A percentile compares a stretch with the other conserved stretches of the same genome.
phyloP scores from a whole-genome alignment of 495 filamentous ascomycete genomes.

The Penicillium subrubescens region DNA sequence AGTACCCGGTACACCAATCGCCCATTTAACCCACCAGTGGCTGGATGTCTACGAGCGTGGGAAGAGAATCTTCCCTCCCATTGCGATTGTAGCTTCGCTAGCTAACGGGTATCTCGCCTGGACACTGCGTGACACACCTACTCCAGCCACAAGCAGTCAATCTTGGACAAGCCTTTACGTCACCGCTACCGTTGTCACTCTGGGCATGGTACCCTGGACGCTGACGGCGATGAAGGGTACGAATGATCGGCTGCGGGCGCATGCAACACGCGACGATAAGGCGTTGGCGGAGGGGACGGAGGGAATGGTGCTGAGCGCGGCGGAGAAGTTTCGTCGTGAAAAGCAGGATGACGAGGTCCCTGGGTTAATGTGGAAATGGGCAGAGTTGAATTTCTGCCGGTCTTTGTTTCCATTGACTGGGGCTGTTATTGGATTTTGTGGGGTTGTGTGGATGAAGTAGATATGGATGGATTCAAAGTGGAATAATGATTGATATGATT shows the following conservation, averaged over 20 bases:
- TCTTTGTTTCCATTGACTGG: slow-evolving; percentile 25
- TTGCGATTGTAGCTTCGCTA: slow-evolving; percentile 23
- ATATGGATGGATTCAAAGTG: background rate
- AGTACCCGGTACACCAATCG: slow-evolving; percentile 20
- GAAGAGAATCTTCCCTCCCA: slow-evolving; percentile 24
- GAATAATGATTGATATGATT: background rate
- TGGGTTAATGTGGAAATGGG: slow-evolving; percentile 25
- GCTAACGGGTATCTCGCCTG: slow-evolving; percentile 37
- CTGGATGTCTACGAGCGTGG: slow-evolving; percentile 32
- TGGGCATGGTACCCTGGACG: slow-evolving; percentile 38
- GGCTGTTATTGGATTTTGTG: slow-evolving; percentile 25
- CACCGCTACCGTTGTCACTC: slow-evolving; percentile 26
- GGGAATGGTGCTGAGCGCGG: slow-evolving; percentile 18
- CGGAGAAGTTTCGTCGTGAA: slow-evolving; percentile 25
- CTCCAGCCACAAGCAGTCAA: slow-evolving; percentile 3
- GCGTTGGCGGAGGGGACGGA: slow-evolving; percentile 17
- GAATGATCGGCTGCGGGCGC: slow-evolving; percentile 27
- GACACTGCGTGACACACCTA: slow-evolving; percentile 18
- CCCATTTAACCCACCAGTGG: slow-evolving; percentile 36
- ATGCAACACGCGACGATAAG: slow-evolving; percentile 28
- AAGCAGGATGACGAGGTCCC: slow-evolving; percentile 25
- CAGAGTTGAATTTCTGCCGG: slow-evolving; percentile 22
- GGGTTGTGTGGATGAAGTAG: slow-evolving; percentile 19
- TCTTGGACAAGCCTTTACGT: slow-evolving; percentile 26
- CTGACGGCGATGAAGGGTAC: slow-evolving; percentile 27